Evolutionary conservation across 257 asterid genomes (phyloP), one percentile per base, ranked within the genome.

Genomic region (Solanum chilense): DNA sequence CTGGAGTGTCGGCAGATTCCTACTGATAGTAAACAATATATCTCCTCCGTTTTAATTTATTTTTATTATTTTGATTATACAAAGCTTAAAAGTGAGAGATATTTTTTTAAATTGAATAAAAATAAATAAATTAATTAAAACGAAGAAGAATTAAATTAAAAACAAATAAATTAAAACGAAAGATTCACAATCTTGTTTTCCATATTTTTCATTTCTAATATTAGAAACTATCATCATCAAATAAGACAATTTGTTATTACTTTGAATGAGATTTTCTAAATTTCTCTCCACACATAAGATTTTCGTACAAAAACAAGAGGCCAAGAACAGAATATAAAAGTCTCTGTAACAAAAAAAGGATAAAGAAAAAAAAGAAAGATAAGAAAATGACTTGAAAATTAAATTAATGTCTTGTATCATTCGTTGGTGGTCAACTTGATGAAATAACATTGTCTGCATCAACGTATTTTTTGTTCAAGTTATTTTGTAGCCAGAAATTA

Each of bases 21-120:
- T 45, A 29, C 23, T 16, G 4, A 69, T 29, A 16, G 9, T 49
- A 49, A 15, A 6, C 1, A 0, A 9, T 5, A 3, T 69, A 15
- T 11, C 0, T 10, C 0, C 3, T 62, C 4, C 2, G 8, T 62
- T 62, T n/a, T 0, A 62, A 62, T 62, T 62, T 62, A 0, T 62
- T 62, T 62, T 23, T n/a, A 1, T 11, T 2, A 0, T 62, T 62
- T 23, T 62, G 0, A 62, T 4, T 23, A 23, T 62, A 62, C 0
- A 2, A 0, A 62, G 0, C 1, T 16, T 52, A 2, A 52, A 52
- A 0, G 1, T 1, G 0, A 6, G 10, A 6, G 4, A 52, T 0
- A 12, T 6, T 52, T 6, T 60, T 60, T 52, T 6, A 52, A 52
- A 52, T 0, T 9, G 0, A 16, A 0, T 52, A 2, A 49, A 6